Evolutionary conservation across 2,329 filamentous ascomycete genomes (phyloP), one percentile per base, ranked within the genome.

Genomic region (Ophiostoma triangulosporum): DNA sequence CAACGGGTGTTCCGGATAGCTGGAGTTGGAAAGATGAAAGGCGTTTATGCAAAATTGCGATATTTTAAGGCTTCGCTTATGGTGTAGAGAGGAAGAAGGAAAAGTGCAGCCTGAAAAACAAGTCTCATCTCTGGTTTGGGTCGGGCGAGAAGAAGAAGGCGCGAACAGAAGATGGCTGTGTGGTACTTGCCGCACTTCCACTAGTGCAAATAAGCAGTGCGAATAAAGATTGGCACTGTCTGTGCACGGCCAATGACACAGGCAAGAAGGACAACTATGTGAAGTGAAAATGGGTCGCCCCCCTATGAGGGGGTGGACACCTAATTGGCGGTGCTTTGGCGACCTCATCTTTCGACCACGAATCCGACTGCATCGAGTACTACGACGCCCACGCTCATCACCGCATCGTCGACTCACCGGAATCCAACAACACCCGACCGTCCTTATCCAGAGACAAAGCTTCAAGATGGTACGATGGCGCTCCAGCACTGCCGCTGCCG

Each of bases 191-290:
- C 27, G 22, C 11, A 12, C 31, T 9, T 33, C 35, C 22, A 24
- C 26, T 43, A 50, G 48, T 22, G 20, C 48, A 26, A 17, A 33
- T 20, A 17, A 38, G 50, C 52, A 43, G 53, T 52, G 33, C n/a
- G 11, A 29, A 29, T n/a, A 46, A 14, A 29, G 43, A 27, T 5
- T 6, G 3, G 29, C 29, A 48, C 46, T 32, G 46, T 15, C 20
- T 33, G 54, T 31, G 57, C 57, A 61, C 59, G 53, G 56, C 46
- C 55, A 57, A 57, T 12, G 20, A 46, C 55, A 50, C 51, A 54
- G 38, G 38, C 38, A 24, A 32, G 56, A 59, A 59, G 52, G 58
- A 59, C 58, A 59, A 58, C 52, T 59, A 49, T 54, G 49, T 14
- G 27, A 48, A 22, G 38, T 53, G 55, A 55, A 59, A 61, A 60